Base-by-base conservation (phyloP, 2,329 filamentous ascomycete genomes). In the Graphilbum ipis-grandicollis region DNA sequence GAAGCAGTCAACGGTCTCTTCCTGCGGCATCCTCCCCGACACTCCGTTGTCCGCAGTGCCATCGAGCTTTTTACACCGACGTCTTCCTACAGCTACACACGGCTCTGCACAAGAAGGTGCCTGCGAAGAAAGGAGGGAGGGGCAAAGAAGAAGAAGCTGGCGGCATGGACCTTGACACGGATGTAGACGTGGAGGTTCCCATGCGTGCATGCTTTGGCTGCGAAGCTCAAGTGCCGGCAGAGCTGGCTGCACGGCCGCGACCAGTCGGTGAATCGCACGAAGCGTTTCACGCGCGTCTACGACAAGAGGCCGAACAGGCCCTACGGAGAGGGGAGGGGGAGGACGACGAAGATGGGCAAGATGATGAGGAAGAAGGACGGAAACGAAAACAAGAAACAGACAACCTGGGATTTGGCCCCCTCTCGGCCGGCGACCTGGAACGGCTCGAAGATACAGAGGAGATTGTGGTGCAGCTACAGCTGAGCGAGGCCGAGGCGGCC, bases 401-500 rank as follows among this genome's bases (percentile, higher is more conserved):
- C 10, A 13, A 6, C 30, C 9, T 22, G 21, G 4, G 18, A 9
- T 1, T 26, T n/a, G 13, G 13, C 33, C 9, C 10, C 21, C 17
- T 25, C 13, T n/a, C 39, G 5, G 25, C 36, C n/a, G 25, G 15
- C 5, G 36, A 34, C 12, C 9, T 39, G n/a, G 30, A 36, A 19
- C 34, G 19, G 5, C 34, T 17, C n/a, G 36, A 31, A 17, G 38
- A 40, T n/a, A 38, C 36, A 1, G 38, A 65, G 72, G 42, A 75
- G 30, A 35, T 34, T 2, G 32, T 42, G 48, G 63, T 71, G 33
- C 48, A 84, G 39, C 66, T 45, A 19, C 31, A 41, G 36, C 17
- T 22, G 15, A 33, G 34, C 28, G 41, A 73, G 46, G 64, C 68
- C 0, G 81, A 86, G 50, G 52, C 86, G 41, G 67, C 68, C 34